These are phyloP conservation scores for Aspergillus sp. DNA, from an alignment of 2,329 filamentous ascomycete genomes.

Conservation along the genomic window DNA sequence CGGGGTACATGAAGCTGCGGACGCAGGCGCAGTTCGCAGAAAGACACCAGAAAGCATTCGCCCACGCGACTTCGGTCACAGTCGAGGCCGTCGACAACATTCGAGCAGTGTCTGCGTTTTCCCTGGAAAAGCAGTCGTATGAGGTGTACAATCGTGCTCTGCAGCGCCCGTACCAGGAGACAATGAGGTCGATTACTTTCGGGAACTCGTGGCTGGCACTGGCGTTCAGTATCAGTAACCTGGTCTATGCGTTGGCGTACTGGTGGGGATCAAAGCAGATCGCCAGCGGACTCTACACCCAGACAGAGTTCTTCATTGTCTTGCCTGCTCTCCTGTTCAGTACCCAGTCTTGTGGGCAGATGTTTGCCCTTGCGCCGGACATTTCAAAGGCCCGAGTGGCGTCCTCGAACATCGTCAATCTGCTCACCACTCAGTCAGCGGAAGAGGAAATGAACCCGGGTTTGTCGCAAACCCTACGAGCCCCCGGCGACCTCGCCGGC, in stretches of 20 bases:
- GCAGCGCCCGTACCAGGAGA: conserved; percentile 38
- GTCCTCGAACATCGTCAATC: conserved; percentile 45
- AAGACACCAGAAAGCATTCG: conserved; percentile 42
- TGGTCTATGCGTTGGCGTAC: conserved; percentile 66
- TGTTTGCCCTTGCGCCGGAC: conserved; percentile 66
- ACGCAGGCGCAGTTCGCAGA: conserved; percentile 52
- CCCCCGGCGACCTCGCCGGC: conserved; percentile 9
- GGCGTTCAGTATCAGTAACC: conserved; percentile 43
- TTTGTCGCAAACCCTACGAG: conserved; percentile 6
- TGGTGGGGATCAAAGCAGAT: conserved; percentile 70
- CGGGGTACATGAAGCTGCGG: conserved; percentile 58
- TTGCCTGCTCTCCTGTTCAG: conserved; percentile 61
- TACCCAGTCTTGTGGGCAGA: conserved; percentile 62
- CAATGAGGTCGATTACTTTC: conserved; percentile 37
- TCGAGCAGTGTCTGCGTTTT: conserved; percentile 42
- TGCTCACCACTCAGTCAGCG: conserved; percentile 25
- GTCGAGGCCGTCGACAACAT: conserved; percentile 45
- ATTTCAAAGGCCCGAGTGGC: conserved; percentile 56
- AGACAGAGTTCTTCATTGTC: conserved; percentile 63
- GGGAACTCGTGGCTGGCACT: conserved; percentile 37
- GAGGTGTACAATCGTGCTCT: conserved; percentile 37
- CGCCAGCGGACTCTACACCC: conserved; percentile 53
- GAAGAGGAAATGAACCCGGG: conserved; percentile 15
- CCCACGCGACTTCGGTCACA: conserved; percentile 41
- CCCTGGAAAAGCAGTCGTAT: conserved; percentile 42